A percentile compares a stretch with the other conserved stretches of the same genome.
phyloP scores from a whole-genome alignment of 192 early-diverging fungal genomes.

The Obelidium mucronatum region DNA sequence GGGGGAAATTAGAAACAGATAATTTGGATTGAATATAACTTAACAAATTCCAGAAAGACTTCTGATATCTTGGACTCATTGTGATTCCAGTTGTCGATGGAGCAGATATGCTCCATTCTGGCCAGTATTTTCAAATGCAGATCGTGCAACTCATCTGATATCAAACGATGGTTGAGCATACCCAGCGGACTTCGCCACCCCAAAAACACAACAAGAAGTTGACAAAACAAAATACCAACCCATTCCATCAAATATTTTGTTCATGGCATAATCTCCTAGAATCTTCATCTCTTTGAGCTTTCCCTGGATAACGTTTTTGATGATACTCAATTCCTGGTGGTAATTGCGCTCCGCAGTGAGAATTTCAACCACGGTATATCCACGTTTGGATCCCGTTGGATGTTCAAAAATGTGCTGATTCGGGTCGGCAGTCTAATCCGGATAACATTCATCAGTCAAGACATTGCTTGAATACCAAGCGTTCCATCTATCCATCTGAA shows the following conservation, averaged over 20 bases:
- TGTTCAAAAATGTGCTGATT: not conserved
- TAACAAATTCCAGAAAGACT: conserved; percentile 52
- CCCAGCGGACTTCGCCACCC: too few relatives aligned
- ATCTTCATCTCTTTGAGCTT: conserved; percentile 43
- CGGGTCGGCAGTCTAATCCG: not conserved
- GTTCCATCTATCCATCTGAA: too few relatives aligned
- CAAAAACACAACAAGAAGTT: too few relatives aligned
- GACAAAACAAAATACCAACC: too few relatives aligned
- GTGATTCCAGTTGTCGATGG: conserved; percentile 41
- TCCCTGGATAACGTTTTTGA: conserved; percentile 52
- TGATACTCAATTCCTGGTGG: conserved; percentile 42
- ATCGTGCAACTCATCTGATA: conserved; percentile 41
- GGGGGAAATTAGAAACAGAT: too few relatives aligned
- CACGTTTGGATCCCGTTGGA: conserved; percentile 31
- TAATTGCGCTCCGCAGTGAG: conserved; percentile 56
- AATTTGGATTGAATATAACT: too few relatives aligned
- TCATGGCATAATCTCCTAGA: conserved; percentile 39
- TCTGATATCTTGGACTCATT: conserved; percentile 44
- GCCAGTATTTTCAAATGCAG: conserved; percentile 49
- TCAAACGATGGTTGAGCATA: not conserved
- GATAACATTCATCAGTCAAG: not conserved
- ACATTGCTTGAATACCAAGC: not conserved
- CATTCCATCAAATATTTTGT: conserved; percentile 56
- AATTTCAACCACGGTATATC: conserved; percentile 52
- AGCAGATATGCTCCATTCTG: conserved; percentile 48